Conservation (phyloP, 495 filamentous ascomycete genomes). For the Annulohypoxylon bovei region DNA sequence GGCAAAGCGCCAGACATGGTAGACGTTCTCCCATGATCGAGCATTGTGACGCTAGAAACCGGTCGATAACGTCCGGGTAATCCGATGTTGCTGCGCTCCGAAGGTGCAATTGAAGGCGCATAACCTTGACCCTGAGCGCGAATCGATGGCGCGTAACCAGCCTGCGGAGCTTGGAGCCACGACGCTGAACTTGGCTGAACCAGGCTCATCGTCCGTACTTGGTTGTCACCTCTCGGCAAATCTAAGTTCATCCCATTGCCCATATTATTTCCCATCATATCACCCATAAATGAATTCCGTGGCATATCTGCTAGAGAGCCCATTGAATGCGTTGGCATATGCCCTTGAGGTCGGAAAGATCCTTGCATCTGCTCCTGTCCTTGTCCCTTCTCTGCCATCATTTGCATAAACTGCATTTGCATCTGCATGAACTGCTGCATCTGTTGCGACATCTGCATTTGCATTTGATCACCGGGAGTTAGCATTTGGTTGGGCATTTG, state of each 20-base stretch:
- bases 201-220: constrained; percentile 79
- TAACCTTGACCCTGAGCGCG: constrained; percentile 58
- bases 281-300: constrained; percentile 57
- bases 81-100: constrained; percentile 92
- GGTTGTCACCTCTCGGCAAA: constrained; percentile 48
- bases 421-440: constrained; percentile 92
- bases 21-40: constrained; percentile 57
- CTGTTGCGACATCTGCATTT: constrained; percentile 85
- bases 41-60: constrained; percentile 65
- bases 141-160: constrained; percentile 60
- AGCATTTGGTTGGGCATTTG: constrained; percentile 55
- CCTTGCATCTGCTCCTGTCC: constrained; percentile 39
- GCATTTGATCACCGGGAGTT: constrained; percentile 75
- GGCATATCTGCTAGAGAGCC: constrained; percentile 48
- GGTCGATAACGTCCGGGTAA: constrained; percentile 92
- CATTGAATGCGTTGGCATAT: constrained; percentile 48
- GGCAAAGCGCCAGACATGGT: constrained; percentile 62
- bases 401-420: constrained; percentile 93
- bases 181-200: constrained; percentile 72
- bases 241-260: constrained; percentile 45
- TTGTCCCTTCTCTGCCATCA: constrained; percentile 62
- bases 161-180: constrained; percentile 55
- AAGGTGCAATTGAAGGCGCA: constrained; percentile 81
- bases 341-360: constrained; percentile 48
- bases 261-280: constrained; percentile 47